A percentile compares a stretch with the other conserved stretches of the same genome.
phyloP scores from a whole-genome alignment of 176 grass and related monocot species.

The Rhynchospora tenuis region DNA sequence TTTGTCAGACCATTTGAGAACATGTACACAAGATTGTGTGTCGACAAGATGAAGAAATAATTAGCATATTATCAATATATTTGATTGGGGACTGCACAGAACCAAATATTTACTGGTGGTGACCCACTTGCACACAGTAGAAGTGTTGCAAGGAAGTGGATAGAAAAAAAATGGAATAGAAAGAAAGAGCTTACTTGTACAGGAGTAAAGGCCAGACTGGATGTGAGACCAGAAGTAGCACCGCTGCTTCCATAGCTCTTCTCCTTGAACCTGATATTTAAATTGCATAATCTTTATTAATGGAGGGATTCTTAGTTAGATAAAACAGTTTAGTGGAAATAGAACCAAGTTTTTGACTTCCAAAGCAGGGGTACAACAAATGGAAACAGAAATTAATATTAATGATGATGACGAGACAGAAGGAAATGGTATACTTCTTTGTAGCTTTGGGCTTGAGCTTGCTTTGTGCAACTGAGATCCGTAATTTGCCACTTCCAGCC shows the following conservation, averaged over 20 bases:
- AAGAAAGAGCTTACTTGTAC: slow-evolving; percentile 59
- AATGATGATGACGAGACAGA: no score
- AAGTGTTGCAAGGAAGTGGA: background rate
- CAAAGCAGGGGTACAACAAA: background rate
- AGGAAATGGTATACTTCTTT: slow-evolving; percentile 49
- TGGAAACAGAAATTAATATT: background rate
- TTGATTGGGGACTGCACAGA: background rate
- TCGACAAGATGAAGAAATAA: background rate
- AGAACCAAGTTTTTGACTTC: background rate
- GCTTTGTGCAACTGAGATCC: slow-evolving; percentile 60
- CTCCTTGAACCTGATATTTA: slow-evolving; percentile 79
- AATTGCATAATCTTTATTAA: slow-evolving; percentile 9
- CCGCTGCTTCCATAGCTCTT: slow-evolving; percentile 75
- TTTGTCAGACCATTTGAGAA: background rate
- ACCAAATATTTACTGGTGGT: background rate
- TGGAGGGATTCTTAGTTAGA: background rate
- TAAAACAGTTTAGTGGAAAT: background rate
- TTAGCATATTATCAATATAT: background rate
- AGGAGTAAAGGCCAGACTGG: slow-evolving; percentile 91
- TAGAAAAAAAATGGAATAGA: background rate
- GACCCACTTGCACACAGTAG: background rate
- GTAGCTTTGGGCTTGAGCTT: slow-evolving; percentile 54
- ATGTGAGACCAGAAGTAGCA: slow-evolving; percentile 79
- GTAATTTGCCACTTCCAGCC: slow-evolving; percentile 77
- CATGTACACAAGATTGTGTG: background rate